Evolutionary conservation across 768 basidiomycete genomes (phyloP), one percentile per base, ranked within the genome.

Genomic region (Lepiota venenata): DNA sequence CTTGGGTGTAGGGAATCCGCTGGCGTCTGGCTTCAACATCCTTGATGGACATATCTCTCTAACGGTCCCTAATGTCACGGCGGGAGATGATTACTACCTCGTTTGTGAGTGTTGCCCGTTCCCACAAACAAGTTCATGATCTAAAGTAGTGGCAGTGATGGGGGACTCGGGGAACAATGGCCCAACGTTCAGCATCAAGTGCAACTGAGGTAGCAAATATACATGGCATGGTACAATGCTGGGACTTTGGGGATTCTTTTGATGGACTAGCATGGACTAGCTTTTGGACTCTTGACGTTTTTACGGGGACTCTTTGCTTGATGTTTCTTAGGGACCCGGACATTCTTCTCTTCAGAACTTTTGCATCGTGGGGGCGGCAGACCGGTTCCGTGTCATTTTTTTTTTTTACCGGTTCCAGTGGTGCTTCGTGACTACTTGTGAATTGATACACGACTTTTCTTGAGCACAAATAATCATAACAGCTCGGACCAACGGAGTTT

Each of bases 91-190:
- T 8, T 76, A 76, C 56, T 57, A 64, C 16, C 8, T 76, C 38
- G 66, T 70, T 51, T 52, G 68, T 68, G 47, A 56, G 66, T 67
- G 27, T 37, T 15, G 16, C 18, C 22, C 47, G 35, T 49, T 44
- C n/a, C 27, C 16, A 11, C 9, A 37, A 15, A 4, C 2, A n/a
- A 10, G 10, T 36, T 10, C 16, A n/a, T 18, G 53, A 32, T 40
- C n/a, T 27, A 18, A 22, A 46, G 12, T 27, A 2, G 8, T 16
- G 12, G n/a, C n/a, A 71, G 69, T 72, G 43, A 66, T 71, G 32
- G 71, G 72, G 12, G 69, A 72, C 48, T 72, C 71, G 1, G 73
- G 69, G 22, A 72, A 72, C 46, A 66, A 64, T 48, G 71, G 70
- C 52, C 64, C 64, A n/a, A 14, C 39, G 12, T 71, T 73, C 60